Evolutionary conservation across 345 rosid species (phyloP), one percentile per base, ranked within the genome.

Genomic region (Clausena lansium): DNA sequence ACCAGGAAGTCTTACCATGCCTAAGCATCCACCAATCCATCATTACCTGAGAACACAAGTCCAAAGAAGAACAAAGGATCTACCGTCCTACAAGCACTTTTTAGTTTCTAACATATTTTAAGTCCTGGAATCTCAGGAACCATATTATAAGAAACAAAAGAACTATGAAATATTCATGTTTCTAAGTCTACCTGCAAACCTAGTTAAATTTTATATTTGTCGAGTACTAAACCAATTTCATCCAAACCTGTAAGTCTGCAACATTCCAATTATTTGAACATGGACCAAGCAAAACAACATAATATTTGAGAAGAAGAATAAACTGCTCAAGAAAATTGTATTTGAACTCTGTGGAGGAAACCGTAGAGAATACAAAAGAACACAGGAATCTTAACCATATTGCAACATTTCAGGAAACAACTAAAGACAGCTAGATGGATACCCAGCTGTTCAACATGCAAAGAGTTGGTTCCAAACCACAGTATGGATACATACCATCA

Each of bases 401-500:
- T 4, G 54, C 50, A 24, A 52, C 10, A 10, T 32, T 30, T 63
- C 77, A 62, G 17, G 70, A 65, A 62, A 75, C 50, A 24, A 47
- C 20, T 52, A n/a, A 61, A 50, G 27, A 61, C 28, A 35, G 30
- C 17, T 54, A 15, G 61, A 65, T 47, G 61, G 20, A 41, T 7
- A 28, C 47, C 25, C 50, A 35, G 30, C 54, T 38, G 66, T 33
- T 8, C 63, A 54, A 33, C 4, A 54, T 22, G 32, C 30, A 55
- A 24, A 57, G 50, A 35, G 33, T 63, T 54, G 38, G 41, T 28
- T 30, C 25, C 38, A 24, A 55, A 30, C 71, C 61, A 32, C 11
- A 10, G 15, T 9, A 33, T 0, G 14, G 20, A 24, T 50, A 24
- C 79, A 73, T 82, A 84, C 87, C 87, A 72, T 85, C 87, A 73